A percentile compares a stretch with the other conserved stretches of the same genome.
These are phyloP conservation scores for Serpula lacrymans DNA, from an alignment of 768 basidiomycete genomes.

Conservation along the genomic window DNA sequence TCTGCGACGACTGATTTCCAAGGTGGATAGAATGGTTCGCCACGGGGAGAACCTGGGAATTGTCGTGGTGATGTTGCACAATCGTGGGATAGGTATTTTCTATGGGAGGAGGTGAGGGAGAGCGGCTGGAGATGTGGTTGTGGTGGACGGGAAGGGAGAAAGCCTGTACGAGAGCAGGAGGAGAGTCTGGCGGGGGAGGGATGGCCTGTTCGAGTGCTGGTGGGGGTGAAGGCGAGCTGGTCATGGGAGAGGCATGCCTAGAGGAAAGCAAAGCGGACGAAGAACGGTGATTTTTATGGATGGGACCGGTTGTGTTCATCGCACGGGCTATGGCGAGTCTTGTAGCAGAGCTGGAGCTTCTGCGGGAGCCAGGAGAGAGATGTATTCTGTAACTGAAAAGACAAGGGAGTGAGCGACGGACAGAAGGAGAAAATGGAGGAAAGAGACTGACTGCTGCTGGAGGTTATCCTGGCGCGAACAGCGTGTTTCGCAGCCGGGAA, in stretches of 20 bases:
- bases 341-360: conserved; percentile 53
- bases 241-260: conserved; percentile 24
- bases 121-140: conserved; percentile 34
- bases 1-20: conserved; percentile 26
- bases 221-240: conserved; percentile 28
- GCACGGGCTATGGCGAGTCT: conserved; percentile 55
- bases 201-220: conserved; percentile 45
- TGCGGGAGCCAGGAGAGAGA: conserved; percentile 73
- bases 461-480: conserved; percentile 91
- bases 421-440: conserved; percentile 5
- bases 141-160: conserved; percentile 21
- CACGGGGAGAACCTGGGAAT: conserved; percentile 35
- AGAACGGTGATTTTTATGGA: conserved; percentile 20
- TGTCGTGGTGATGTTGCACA: conserved; percentile 26
- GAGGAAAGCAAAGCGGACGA: conserved; percentile 20
- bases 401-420: conserved; percentile 2
- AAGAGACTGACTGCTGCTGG: conserved; percentile 33
- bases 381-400: conserved; percentile 70
- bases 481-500: conserved; percentile 90
- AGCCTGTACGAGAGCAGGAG: conserved; percentile 52
- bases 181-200: conserved; percentile 50
- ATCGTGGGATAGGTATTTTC: conserved; percentile 40
- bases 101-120: conserved; percentile 46
- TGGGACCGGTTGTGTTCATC: conserved; percentile 20
- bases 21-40: conserved; percentile 27